A percentile compares a stretch with the other conserved stretches of the same genome.
Evolutionary conservation across 2,329 filamentous ascomycete genomes (phyloP).

Genomic region (Capronia epimyces): DNA sequence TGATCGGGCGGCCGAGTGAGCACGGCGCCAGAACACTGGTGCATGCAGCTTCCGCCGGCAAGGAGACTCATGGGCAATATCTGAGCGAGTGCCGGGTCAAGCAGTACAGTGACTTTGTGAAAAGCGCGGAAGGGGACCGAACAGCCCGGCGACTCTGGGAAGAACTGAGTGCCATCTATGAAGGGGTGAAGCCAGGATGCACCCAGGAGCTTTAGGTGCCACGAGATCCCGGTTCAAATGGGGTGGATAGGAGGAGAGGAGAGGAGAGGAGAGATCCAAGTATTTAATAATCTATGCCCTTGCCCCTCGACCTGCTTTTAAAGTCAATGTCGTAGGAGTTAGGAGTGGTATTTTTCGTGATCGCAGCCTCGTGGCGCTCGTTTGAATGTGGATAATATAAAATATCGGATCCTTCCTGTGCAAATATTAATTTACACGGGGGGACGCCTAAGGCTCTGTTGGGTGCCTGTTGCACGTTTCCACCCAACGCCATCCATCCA

Average conservation of each 20-base stretch:
- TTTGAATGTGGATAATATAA: too few relatives aligned
- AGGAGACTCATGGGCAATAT: conserved; percentile 45
- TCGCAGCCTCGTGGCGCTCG: too few relatives aligned
- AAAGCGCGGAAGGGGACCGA: conserved; percentile 17
- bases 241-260: not conserved
- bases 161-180: conserved; percentile 15
- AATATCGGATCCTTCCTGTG: too few relatives aligned
- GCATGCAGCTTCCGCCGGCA: conserved; percentile 36
- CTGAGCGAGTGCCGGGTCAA: conserved; percentile 37
- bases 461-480: too few relatives aligned
- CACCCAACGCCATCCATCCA: too few relatives aligned
- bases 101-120: conserved; percentile 16
- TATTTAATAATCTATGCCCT: too few relatives aligned
- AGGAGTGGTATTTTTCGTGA: too few relatives aligned
- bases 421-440: too few relatives aligned
- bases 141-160: conserved; percentile 15
- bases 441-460: too few relatives aligned
- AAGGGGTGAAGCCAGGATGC: conserved; percentile 17
- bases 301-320: too few relatives aligned
- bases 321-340: too few relatives aligned
- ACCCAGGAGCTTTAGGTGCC: conserved; percentile 10
- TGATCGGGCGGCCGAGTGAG: conserved; percentile 43
- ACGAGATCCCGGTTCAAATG: not conserved
- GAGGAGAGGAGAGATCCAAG: too few relatives aligned
- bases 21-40: conserved; percentile 45